Conservation (phyloP, 2,329 filamentous ascomycete genomes). For the Xylaria sp. region DNA sequence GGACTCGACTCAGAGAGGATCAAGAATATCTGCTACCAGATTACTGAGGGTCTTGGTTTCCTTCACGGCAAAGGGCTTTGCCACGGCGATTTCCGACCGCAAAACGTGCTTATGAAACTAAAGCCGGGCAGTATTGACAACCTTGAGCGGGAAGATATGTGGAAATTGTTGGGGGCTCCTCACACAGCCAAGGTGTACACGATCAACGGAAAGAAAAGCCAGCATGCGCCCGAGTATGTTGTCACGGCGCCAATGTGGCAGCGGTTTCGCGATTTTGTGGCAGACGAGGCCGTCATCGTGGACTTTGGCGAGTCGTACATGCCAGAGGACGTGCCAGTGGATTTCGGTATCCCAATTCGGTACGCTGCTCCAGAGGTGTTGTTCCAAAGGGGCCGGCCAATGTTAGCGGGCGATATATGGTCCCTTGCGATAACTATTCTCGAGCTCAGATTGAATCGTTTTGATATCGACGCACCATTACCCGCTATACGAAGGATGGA, state of each 20-base stretch:
- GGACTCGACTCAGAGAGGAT: background rate
- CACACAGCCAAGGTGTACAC: background rate
- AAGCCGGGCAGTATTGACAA: constrained; percentile 7
- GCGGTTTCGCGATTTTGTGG: background rate
- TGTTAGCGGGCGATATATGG: constrained; percentile 15
- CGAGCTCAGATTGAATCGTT: constrained; percentile 7
- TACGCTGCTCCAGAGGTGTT: constrained; percentile 17
- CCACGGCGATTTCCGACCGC: constrained; percentile 15
- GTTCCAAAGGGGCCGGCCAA: background rate
- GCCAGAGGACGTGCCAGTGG: background rate
- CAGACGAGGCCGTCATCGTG: constrained; percentile 14
- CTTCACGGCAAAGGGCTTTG: constrained; percentile 14
- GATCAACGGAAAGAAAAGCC: background rate
- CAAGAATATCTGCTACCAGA: constrained; percentile 11
- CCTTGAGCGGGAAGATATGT: background rate
- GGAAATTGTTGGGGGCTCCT: background rate
- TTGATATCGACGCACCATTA: background rate
- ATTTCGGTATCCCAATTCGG: constrained; percentile 4
- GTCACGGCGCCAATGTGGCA: background rate
- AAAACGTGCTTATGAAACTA: constrained; percentile 16
- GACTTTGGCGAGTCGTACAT: constrained; percentile 19
- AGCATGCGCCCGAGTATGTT: constrained; percentile 5
- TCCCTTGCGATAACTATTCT: constrained; percentile 13
- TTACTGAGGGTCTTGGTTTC: constrained; percentile 8
- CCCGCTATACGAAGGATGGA: constrained; percentile 6